These are phyloP conservation scores for Pyrenochaeta sp. DNA, from an alignment of 2,329 filamentous ascomycete genomes.

Conservation along the genomic window DNA sequence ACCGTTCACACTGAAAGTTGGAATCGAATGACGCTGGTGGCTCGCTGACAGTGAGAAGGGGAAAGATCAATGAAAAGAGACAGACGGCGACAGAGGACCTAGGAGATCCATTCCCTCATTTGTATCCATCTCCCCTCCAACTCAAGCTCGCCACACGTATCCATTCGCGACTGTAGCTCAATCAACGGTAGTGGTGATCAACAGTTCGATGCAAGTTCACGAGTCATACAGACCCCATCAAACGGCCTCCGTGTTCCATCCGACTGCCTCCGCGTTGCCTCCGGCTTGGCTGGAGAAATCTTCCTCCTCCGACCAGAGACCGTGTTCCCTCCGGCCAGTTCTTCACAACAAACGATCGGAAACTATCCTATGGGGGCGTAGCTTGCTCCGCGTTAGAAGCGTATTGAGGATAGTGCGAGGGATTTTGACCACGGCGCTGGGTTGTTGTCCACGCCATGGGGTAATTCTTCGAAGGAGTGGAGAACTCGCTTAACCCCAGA, in stretches of 20 bases:
- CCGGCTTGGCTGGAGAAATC: constrained; percentile 20
- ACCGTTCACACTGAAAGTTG: not conserved
- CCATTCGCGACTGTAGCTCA: not conserved
- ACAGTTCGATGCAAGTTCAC: not conserved
- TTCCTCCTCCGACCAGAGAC: too few relatives aligned
- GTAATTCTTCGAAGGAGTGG: constrained; percentile 7
- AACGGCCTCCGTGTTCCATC: constrained; percentile 10
- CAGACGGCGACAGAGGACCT: not conserved
- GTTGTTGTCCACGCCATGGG: constrained; percentile 23
- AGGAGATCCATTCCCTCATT: constrained; percentile 6
- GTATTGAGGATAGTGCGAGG: constrained; percentile 11
- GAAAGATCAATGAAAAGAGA: not conserved
- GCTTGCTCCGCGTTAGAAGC: too few relatives aligned
- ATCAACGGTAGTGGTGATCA: not conserved
- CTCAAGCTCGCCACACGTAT: constrained; percentile 2
- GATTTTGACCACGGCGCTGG: constrained; percentile 1
- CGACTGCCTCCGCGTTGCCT: constrained; percentile 24
- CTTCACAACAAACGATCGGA: not conserved
- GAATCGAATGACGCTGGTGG: not conserved
- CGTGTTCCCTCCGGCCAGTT: constrained; percentile 1
- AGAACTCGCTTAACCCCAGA: constrained; percentile 27
- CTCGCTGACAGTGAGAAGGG: not conserved
- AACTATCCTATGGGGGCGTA: not conserved
- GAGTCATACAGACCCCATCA: constrained; percentile 8
- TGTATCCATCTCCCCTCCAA: constrained; percentile 6